Evolutionary conservation across 306 rosid species (phyloP).

Genomic region (Alnus glutinosa): DNA sequence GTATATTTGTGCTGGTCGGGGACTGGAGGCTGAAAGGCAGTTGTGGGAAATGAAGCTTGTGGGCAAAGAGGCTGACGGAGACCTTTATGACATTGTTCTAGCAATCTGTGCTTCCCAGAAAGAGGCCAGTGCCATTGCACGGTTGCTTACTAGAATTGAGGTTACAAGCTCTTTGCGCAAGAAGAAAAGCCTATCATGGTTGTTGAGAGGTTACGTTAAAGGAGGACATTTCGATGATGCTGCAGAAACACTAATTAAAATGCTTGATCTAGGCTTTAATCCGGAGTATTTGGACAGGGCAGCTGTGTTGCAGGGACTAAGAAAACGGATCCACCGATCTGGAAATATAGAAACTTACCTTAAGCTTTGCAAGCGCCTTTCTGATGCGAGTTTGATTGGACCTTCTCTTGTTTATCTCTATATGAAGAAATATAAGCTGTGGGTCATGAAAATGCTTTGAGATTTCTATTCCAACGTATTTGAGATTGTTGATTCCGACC

Average conservation of each 20-base stretch:
- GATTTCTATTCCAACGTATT: background rate
- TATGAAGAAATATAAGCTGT: constrained; percentile 73
- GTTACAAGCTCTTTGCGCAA: constrained; percentile 57
- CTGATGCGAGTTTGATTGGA: constrained; percentile 71
- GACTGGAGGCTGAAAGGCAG: constrained; percentile 92
- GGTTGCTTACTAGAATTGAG: constrained; percentile 75
- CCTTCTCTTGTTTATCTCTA: constrained; percentile 82
- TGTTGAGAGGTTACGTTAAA: constrained; percentile 85
- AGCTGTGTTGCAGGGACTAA: constrained; percentile 82
- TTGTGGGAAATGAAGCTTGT: constrained; percentile 93
- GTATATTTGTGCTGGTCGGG: constrained; percentile 90
- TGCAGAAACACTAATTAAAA: constrained; percentile 75
- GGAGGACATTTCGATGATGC: constrained; percentile 89
- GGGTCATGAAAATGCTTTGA: constrained; percentile 81
- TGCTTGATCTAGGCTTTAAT: constrained; percentile 70
- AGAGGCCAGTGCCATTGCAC: constrained; percentile 55
- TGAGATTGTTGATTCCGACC: constrained; percentile 13
- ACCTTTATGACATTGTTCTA: constrained; percentile 83
- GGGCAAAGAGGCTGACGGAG: constrained; percentile 85
- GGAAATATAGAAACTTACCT: constrained; percentile 64
- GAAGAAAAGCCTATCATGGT: constrained; percentile 87
- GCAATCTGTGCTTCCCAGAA: constrained; percentile 93
- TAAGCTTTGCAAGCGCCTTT: constrained; percentile 77
- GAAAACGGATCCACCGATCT: constrained; percentile 61
- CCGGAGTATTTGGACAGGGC: constrained; percentile 84